These are phyloP conservation scores for Penicillium angulare DNA, from an alignment of 495 filamentous ascomycete species.

Conservation along the genomic window DNA sequence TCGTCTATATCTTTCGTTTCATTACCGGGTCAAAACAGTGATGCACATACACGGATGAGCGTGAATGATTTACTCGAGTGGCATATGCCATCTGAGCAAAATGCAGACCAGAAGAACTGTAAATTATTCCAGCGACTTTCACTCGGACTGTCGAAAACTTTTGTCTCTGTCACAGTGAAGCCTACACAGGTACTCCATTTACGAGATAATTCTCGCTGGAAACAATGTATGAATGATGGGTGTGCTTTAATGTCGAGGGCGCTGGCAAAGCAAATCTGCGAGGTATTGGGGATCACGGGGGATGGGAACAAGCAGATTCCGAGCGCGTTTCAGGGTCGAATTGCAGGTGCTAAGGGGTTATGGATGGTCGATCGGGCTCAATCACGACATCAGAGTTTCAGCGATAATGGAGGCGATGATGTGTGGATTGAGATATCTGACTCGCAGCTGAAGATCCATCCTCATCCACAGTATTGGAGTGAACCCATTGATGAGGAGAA, in stretches of 20 bases:
- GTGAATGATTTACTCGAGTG: constrained; percentile 48
- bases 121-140: constrained; percentile 53
- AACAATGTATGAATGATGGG: constrained; percentile 75
- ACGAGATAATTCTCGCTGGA: constrained; percentile 22
- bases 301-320: constrained; percentile 47
- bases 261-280: constrained; percentile 59
- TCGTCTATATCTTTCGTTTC: constrained; percentile 13
- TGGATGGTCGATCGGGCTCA: constrained; percentile 69
- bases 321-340: constrained; percentile 74
- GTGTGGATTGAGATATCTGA: constrained; percentile 75
- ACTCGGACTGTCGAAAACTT: constrained; percentile 45
- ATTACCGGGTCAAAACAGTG: constrained; percentile 17
- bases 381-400: constrained; percentile 15
- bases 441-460: constrained; percentile 78
- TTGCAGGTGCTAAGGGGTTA: constrained; percentile 84
- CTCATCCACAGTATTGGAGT: constrained; percentile 49
- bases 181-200: constrained; percentile 40
- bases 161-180: constrained; percentile 44
- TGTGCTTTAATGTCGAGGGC: constrained; percentile 68
- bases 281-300: constrained; percentile 54
- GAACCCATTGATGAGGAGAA: constrained; percentile 41
- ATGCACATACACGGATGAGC: constrained; percentile 35
- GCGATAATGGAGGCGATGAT: constrained; percentile 29
- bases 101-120: constrained; percentile 42
- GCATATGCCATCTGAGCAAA: constrained; percentile 44